Evolutionary conservation across 2,329 filamentous ascomycete species (phyloP), one percentile per base, ranked within the genome.

Genomic region (Cercospora beticola): DNA sequence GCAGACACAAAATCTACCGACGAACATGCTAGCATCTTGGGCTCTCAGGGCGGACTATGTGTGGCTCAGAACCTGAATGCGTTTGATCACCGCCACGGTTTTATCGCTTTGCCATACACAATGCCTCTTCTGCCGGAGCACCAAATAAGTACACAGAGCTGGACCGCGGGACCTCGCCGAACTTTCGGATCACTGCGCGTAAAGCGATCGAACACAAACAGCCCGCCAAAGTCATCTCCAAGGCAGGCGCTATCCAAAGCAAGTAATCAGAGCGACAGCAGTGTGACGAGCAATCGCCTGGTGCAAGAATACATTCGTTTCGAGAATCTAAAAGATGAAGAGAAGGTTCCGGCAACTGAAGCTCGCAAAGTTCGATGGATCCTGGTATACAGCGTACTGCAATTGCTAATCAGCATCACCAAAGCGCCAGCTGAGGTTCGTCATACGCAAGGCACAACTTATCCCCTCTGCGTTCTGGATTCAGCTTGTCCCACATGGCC

Each of bases 331-430:
- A 88, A 86, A 69, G 80, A 82, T 0, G 86, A 90, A 67, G 87
- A 86, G 66, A 88, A 87, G 74, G 76, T 90, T 0, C 85, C 86
- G 0, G 80, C 88, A 10, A 82, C 85, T 8, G 92, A 94, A 71
- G 90, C 88, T 1, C 87, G 92, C 49, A 94, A 93, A 78, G 86
- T 93, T 16, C 85, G 92, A 46, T 95, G 92, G 92, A 86, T 94
- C 31, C 77, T 94, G 40, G 85, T 94, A 6, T 94, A 94, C 74
- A 86, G 88, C 18, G 85, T 88, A 3, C 85, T 92, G 66, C 92
- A 95, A 76, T 89, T 88, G n/a, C 83, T 95, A 1, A 84, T 86
- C 9, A 87, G 87, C 64, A 88, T 88, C 43, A 89, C 87, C 0
- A 81, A 85, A 36, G 82, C 86, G 0, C 89, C 92, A 0, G 60